Percentiles rank a stretch among this genome's conserved stretches.
Conservation (phyloP, 331 rosid genomes). For the Quercus lobata region DNA sequence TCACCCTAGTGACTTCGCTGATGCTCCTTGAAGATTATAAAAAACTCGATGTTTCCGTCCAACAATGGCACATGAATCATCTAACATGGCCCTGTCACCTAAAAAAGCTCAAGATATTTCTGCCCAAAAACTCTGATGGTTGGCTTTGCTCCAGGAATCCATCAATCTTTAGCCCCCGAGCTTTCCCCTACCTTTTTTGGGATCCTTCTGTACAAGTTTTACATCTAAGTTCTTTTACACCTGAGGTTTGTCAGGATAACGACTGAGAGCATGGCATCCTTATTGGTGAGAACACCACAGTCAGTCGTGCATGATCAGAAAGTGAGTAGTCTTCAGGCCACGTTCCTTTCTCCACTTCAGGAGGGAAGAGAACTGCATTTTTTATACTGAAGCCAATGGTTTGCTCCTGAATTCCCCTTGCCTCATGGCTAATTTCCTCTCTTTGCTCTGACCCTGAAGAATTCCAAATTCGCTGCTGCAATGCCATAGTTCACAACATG, state of each 20-base stretch:
- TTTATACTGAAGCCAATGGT: conserved; percentile 74
- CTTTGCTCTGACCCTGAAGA: conserved; percentile 41
- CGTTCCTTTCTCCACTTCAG: conserved; percentile 87
- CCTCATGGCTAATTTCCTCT: conserved; percentile 34
- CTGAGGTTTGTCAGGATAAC: conserved; percentile 28
- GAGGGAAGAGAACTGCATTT: conserved; percentile 83
- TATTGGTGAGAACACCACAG: conserved; percentile 81
- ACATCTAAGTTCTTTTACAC: conserved; percentile 7
- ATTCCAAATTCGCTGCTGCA: conserved; percentile 86
- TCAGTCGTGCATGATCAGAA: conserved; percentile 92
- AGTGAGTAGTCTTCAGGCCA: conserved; percentile 95
- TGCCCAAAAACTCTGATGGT: conserved; percentile 10
- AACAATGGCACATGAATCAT: conserved; percentile 3
- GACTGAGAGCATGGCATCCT: conserved; percentile 75
- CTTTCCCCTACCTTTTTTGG: conserved; percentile 18
- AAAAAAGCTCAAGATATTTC: neutral
- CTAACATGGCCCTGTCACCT: conserved; percentile 12
- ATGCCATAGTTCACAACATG: conserved; percentile 10
- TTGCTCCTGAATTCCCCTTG: conserved; percentile 47
- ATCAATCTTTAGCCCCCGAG: neutral
- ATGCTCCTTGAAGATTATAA: neutral
- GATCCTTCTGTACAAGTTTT: conserved; percentile 18
- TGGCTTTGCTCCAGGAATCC: neutral
- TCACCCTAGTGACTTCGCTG: conserved; percentile 8
- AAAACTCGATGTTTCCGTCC: neutral